These are phyloP conservation scores for Eucalyptus pauciflora DNA, from an alignment of 345 rosid species.

Conservation along the genomic window DNA sequence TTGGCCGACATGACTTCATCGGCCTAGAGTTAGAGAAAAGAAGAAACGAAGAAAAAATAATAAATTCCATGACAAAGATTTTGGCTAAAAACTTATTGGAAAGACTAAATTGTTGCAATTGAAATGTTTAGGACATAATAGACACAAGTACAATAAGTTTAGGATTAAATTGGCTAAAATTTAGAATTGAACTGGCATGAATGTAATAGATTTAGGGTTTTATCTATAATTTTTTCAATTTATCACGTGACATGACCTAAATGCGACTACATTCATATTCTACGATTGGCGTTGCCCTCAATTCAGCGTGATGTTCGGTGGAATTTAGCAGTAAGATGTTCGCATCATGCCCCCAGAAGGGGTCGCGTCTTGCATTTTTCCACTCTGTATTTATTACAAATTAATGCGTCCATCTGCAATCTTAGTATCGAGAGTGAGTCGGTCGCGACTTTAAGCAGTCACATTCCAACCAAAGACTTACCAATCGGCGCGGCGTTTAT, in stretches of 20 bases:
- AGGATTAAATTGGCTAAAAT: background rate
- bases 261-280: background rate
- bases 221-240: background rate
- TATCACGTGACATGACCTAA: background rate
- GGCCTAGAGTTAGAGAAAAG: background rate
- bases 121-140: no score
- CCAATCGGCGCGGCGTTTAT: background rate
- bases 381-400: background rate
- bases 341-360: background rate
- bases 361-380: background rate
- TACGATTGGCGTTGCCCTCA: background rate
- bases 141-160: no score
- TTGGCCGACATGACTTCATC: background rate
- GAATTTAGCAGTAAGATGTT: background rate
- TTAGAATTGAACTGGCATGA: background rate
- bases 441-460: background rate
- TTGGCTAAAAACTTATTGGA: background rate
- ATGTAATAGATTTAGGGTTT: background rate
- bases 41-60: no score
- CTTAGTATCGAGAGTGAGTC: background rate
- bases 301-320: background rate
- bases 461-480: background rate
- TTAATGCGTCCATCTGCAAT: background rate
- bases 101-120: no score
- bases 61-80: no score